Evolutionary conservation across 345 rosid species (phyloP).

Genomic region (Eucalyptus cloeziana): DNA sequence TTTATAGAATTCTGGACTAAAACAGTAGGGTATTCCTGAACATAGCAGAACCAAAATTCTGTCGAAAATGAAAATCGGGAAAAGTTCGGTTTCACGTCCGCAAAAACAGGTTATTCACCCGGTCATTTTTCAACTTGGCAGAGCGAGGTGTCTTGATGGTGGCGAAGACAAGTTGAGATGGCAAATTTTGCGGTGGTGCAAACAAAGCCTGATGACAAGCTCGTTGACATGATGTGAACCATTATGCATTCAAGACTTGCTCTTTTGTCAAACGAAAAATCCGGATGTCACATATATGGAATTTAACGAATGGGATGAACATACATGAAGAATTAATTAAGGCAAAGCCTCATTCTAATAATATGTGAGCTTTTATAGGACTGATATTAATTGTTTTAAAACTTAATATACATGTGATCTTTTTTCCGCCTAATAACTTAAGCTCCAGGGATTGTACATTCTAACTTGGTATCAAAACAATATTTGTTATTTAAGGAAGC

Average conservation of each 20-base stretch:
- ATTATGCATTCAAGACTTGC: accelerated
- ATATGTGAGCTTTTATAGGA: not conserved
- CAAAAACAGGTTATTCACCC: no score
- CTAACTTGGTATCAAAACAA: not conserved
- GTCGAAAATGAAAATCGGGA: no score
- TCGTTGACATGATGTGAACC: accelerated
- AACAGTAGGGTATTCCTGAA: no score
- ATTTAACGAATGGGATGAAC: not conserved
- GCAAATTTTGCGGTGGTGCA: accelerated
- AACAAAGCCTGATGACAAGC: accelerated
- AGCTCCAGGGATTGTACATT: accelerated
- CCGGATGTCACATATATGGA: not conserved
- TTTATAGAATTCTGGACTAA: no score
- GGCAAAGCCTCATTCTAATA: not conserved
- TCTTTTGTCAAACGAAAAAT: accelerated
- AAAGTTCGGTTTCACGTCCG: no score
- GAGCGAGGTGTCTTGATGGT: no score
- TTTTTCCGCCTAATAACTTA: not conserved
- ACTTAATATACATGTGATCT: not conserved
- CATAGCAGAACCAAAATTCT: no score
- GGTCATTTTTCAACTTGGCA: no score
- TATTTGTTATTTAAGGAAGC: not conserved
- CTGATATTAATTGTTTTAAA: not conserved
- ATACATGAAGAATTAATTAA: not conserved
- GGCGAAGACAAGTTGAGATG: no score